Percentiles rank a stretch among this genome's conserved stretches.
phyloP scores from a whole-genome alignment of 1,284 basidiomycete species.

The Apiotrichum mycotoxinovorans region DNA sequence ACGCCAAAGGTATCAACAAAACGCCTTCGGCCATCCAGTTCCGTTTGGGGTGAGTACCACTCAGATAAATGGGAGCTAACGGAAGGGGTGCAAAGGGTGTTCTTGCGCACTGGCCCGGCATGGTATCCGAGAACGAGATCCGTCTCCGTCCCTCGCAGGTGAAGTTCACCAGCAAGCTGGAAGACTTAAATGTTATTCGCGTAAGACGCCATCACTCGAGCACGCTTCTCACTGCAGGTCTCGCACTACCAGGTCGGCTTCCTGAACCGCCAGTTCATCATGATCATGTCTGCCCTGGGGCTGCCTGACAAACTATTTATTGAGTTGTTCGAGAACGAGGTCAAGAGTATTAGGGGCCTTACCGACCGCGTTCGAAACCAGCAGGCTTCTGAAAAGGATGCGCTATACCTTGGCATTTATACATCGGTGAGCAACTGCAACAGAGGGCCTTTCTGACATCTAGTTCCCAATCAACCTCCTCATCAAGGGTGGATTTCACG shows the following conservation, averaged over 20 bases:
- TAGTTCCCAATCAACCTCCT: conserved; percentile 43
- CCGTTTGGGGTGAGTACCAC: conserved; percentile 37
- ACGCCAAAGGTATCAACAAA: conserved; percentile 24
- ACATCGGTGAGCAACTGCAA: conserved; percentile 24
- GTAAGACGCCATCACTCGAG: conserved; percentile 25
- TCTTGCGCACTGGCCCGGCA: conserved; percentile 40
- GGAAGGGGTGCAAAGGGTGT: conserved; percentile 49
- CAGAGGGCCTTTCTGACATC: not conserved
- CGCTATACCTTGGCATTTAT: conserved; percentile 21
- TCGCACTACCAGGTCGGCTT: conserved; percentile 47
- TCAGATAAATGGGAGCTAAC: conserved; percentile 7
- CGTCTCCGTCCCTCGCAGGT: conserved; percentile 40
- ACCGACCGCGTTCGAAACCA: conserved; percentile 23
- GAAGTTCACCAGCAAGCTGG: conserved; percentile 42
- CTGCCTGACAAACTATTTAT: conserved; percentile 38
- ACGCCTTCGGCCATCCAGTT: conserved; percentile 48
- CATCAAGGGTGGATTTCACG: conserved; percentile 39
- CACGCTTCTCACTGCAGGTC: conserved; percentile 25
- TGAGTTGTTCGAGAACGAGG: conserved; percentile 36
- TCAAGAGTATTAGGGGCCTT: conserved; percentile 36
- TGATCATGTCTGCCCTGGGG: conserved; percentile 46
- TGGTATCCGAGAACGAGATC: conserved; percentile 31
- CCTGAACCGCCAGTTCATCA: conserved; percentile 50
- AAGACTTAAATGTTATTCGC: conserved; percentile 42
- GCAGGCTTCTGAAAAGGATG: conserved; percentile 26